A percentile compares a stretch with the other conserved stretches of the same genome.
Conservation (phyloP, 1,284 basidiomycete genomes). For the Xerocomus minutiporus region DNA sequence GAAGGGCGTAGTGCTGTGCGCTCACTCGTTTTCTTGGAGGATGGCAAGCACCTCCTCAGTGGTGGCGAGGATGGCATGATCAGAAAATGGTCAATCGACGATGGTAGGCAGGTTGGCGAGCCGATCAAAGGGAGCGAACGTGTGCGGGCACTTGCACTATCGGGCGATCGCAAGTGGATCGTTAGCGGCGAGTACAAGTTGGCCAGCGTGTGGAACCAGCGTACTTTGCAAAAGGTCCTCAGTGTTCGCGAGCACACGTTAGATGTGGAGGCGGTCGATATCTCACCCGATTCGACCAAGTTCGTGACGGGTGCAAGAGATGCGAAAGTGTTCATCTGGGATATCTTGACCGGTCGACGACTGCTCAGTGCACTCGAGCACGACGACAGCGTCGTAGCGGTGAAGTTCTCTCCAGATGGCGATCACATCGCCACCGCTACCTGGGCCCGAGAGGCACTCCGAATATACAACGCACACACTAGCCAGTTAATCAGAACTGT, state of each 20-base stretch:
- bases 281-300: neutral
- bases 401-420: neutral
- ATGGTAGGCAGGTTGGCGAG: neutral
- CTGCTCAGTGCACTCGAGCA: neutral
- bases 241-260: neutral
- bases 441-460: neutral
- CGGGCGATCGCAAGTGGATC: neutral
- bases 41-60: neutral
- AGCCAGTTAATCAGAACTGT: neutral
- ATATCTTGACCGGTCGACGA: neutral
- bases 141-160: neutral
- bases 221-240: neutral
- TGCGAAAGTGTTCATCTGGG: neutral
- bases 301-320: neutral
- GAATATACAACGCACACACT: neutral
- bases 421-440: neutral
- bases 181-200: neutral
- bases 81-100: neutral
- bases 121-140: neutral
- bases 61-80: neutral
- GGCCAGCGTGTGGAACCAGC: neutral
- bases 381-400: neutral
- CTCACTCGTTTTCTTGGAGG: neutral
- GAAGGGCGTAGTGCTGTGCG: neutral
- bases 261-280: neutral